Evolutionary conservation across 768 basidiomycete genomes (phyloP), one percentile per base, ranked within the genome.

Genomic region (Chiua virens): DNA sequence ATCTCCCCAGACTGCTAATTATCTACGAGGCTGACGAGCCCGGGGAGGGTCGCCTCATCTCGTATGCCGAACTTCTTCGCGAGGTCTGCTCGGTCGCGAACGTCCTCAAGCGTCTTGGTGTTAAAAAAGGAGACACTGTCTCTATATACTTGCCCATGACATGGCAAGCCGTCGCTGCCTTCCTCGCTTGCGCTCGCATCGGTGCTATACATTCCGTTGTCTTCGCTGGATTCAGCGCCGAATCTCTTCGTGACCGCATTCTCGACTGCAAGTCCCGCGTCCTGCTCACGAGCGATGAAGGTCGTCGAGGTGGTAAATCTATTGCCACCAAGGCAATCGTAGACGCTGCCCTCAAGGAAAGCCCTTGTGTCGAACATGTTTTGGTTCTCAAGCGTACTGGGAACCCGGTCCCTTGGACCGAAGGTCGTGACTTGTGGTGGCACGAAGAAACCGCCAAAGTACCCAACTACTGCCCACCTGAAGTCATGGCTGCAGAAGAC

Each of bases 11-110:
- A 85, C 86, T 23, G 96, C 96, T 25, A n/a, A 97, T 98, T 72
- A 94, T 98, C 70, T 99, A 95, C 75, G 96, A 99, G 70, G 95
- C 94, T 1, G 96, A 99, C 63, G 96, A 99, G 68, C 89, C 94
- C 1, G 84, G 79, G 49, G 79, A 91, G 42, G 89, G 92, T 43
- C 67, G 81, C 53, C 78, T 86, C 42, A 77, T 98, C 67, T 76
- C 85, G 21, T 99, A 89, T 68, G 78, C 80, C 17, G 82, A 97
- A 67, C 87, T 99, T 49, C 80, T 98, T 39, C 87, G 83, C 52
- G 92, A 98, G 68, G 95, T 97, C 27, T 95, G 80, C 73, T 74
- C 79, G 43, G 70, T 98, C 47, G 96, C 96, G 40, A 97, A 98
- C 60, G 92, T 97, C 5, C 87, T 99, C 70, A 92, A 87, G 65